Evolutionary conservation across 768 basidiomycete genomes (phyloP).

Genomic region (Hygrophorus russula): DNA sequence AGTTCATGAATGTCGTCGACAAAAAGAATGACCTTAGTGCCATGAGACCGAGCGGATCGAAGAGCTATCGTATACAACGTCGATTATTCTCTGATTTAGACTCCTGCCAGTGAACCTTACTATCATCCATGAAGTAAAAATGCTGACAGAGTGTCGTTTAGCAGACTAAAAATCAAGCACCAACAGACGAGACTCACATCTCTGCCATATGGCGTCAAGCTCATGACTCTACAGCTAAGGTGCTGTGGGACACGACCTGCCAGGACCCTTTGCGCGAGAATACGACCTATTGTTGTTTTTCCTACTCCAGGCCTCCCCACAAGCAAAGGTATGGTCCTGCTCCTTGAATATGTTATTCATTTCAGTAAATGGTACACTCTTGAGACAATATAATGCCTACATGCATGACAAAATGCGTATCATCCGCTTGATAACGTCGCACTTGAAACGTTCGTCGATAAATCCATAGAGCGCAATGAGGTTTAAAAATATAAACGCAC

Average conservation of each 20-base stretch:
- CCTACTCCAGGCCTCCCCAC: slow-evolving; percentile 94
- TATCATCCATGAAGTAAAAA: too few relatives aligned
- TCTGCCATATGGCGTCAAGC: too few relatives aligned
- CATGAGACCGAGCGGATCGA: slow-evolving; percentile 66
- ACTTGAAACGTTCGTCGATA: too few relatives aligned
- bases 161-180: too few relatives aligned
- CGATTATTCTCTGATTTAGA: slow-evolving; percentile 92
- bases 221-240: slow-evolving; percentile 37
- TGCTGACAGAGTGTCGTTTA: too few relatives aligned
- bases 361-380: not conserved
- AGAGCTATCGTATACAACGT: slow-evolving; percentile 94
- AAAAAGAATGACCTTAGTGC: slow-evolving; percentile 80
- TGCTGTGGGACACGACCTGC: slow-evolving; percentile 70
- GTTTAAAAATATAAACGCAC: too few relatives aligned
- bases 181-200: too few relatives aligned
- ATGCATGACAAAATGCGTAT: too few relatives aligned
- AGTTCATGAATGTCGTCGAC: slow-evolving; percentile 88
- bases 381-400: too few relatives aligned
- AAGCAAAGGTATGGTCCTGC: slow-evolving; percentile 95
- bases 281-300: slow-evolving; percentile 74
- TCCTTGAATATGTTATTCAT: slow-evolving; percentile 31
- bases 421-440: too few relatives aligned
- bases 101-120: slow-evolving; percentile 45
- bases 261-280: not conserved
- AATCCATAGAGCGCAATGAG: too few relatives aligned